phyloP scores from a whole-genome alignment of 140 eudicot species.

The Ambrosia hybrid region DNA sequence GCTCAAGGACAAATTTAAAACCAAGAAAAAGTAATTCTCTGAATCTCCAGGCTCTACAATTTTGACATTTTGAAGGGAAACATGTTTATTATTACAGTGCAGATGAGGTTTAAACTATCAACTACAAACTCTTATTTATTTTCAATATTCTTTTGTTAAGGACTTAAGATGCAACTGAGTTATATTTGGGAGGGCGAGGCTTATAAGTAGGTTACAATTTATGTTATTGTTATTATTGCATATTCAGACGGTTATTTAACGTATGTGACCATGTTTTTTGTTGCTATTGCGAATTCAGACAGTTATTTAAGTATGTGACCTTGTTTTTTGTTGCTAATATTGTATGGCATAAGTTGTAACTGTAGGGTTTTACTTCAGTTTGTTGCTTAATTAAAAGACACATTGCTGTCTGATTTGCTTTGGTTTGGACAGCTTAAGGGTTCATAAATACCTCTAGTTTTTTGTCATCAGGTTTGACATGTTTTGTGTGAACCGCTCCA shows the following conservation, averaged over 20 bases:
- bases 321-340: slow-evolving; percentile 30
- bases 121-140: slow-evolving; percentile 16
- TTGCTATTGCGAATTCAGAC: too few species aligned
- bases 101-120: slow-evolving; percentile 20
- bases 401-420: not conserved
- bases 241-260: slow-evolving; percentile 9
- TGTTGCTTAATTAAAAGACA: not conserved
- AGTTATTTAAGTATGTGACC: slow-evolving; percentile 20
- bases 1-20: slow-evolving; percentile 80
- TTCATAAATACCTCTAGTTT: too few species aligned
- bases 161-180: slow-evolving; percentile 29
- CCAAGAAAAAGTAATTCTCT: slow-evolving; percentile 50
- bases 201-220: too few species aligned
- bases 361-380: slow-evolving; percentile 8
- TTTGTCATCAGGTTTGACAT: too few species aligned
- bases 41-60: not conserved
- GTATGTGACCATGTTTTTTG: slow-evolving; percentile 26
- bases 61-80: slow-evolving; percentile 18
- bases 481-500: too few species aligned
- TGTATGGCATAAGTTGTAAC: not conserved
- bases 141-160: slow-evolving; percentile 21
- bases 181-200: too few species aligned
- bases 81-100: slow-evolving; percentile 14
- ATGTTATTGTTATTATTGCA: too few species aligned
- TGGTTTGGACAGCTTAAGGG: too few species aligned